Conservation (phyloP, 257 asterid genomes). For the Nicotiana tabacum region DNA sequence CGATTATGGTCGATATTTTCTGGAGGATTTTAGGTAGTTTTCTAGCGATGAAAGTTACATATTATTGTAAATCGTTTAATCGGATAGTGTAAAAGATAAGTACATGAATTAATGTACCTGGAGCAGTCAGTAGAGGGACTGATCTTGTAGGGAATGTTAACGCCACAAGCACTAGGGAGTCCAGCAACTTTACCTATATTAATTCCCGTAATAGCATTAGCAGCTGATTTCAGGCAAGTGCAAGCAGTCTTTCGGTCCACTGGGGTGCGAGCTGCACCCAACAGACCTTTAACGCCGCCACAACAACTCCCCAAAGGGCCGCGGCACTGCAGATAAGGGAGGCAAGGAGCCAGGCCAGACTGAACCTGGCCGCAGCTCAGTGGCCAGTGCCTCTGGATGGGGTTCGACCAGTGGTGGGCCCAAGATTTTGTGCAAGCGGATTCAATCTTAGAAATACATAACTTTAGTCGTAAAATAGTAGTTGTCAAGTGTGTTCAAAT, state of each 20-base stretch:
- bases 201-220: neutral
- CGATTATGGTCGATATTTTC: too few relatives aligned
- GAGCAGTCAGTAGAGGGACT: constrained; percentile 19
- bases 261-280: neutral
- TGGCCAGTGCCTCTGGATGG: constrained; percentile 7
- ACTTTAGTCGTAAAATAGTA: too few relatives aligned
- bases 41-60: too few relatives aligned
- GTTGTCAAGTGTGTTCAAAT: too few relatives aligned
- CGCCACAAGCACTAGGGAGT: neutral
- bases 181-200: neutral
- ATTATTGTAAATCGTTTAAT: too few relatives aligned
- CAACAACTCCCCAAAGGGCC: neutral
- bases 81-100: too few relatives aligned
- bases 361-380: neutral
- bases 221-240: too few relatives aligned
- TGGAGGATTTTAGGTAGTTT: too few relatives aligned
- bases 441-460: too few relatives aligned
- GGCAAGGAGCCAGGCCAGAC: neutral
- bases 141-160: constrained; percentile 9
- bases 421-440: too few relatives aligned
- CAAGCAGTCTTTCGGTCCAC: neutral
- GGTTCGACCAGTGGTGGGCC: neutral
- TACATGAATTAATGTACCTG: neutral
- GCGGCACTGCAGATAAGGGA: neutral
- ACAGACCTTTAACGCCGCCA: neutral